phyloP scores from a whole-genome alignment of 2,329 filamentous ascomycete genomes.

The Apiospora marii region DNA sequence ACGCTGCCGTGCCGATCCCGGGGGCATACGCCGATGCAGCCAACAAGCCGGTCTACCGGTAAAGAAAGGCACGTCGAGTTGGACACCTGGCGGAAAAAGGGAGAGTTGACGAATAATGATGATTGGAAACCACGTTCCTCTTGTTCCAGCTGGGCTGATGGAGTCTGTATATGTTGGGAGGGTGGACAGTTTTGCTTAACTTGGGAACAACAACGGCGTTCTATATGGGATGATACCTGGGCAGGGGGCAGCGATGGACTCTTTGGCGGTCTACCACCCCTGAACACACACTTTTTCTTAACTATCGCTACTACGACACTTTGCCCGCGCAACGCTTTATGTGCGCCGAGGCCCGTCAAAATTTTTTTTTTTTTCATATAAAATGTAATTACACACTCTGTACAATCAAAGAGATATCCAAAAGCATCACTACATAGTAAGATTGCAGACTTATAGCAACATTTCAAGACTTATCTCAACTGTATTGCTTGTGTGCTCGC shows the following conservation, averaged over 20 bases:
- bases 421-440: constrained; percentile 10
- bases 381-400: constrained; percentile 18
- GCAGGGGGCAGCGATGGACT: constrained; percentile 5
- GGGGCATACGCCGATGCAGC: constrained; percentile 72
- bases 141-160: constrained; percentile 36
- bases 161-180: constrained; percentile 21
- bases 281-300: constrained; percentile 1
- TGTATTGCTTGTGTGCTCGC: background rate
- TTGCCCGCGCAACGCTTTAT: constrained; percentile 17
- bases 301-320: constrained; percentile 21
- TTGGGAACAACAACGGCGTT: constrained; percentile 25
- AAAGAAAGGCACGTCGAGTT: background rate
- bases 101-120: constrained; percentile 30
- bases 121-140: constrained; percentile 29
- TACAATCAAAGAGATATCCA: constrained; percentile 20
- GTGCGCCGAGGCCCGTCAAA: constrained; percentile 12
- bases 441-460: background rate
- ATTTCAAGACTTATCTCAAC: too few species aligned
- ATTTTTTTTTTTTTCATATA: background rate
- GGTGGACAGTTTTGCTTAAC: constrained; percentile 6
- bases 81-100: background rate
- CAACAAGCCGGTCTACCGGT: constrained; percentile 29
- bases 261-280: constrained; percentile 8
- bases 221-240: constrained; percentile 23
- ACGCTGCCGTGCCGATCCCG: constrained; percentile 88